These are phyloP conservation scores for Digitaria exilis DNA, from an alignment of 202 grass and related monocot species.

Conservation along the genomic window DNA sequence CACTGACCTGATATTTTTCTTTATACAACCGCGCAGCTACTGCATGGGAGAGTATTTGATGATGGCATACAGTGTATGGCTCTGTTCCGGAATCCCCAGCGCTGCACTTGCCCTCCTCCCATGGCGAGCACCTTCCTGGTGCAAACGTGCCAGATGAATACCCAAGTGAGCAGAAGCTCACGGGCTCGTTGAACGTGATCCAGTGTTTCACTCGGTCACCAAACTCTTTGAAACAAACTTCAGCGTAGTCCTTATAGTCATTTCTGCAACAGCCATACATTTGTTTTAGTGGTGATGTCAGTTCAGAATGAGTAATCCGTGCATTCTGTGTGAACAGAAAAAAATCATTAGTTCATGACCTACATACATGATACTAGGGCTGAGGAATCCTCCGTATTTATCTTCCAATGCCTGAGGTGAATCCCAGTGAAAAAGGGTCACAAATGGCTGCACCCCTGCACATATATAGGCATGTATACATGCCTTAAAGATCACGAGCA, in stretches of 20 bases:
- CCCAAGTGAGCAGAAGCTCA: neutral
- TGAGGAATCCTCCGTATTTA: conserved; percentile 64
- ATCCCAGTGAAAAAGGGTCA: conserved; percentile 83
- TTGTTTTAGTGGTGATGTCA: no score
- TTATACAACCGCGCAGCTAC: conserved; percentile 33
- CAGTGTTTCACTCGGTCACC: conserved; percentile 71
- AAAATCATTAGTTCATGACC: no score
- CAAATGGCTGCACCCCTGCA: conserved; percentile 66
- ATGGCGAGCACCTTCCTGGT: conserved; percentile 48
- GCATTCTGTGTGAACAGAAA: no score
- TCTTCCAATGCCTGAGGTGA: conserved; percentile 69
- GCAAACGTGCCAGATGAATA: conserved; percentile 27
- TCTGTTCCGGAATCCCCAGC: conserved; percentile 55
- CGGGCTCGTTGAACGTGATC: conserved; percentile 77
- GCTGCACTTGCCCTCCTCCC: conserved; percentile 39
- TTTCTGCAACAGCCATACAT: conserved; percentile 37
- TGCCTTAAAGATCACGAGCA: no score
- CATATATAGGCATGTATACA: no score
- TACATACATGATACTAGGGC: conserved; percentile 52
- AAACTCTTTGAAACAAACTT: conserved; percentile 65
- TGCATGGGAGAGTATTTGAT: conserved; percentile 56
- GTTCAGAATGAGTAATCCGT: no score
- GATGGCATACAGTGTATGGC: conserved; percentile 52
- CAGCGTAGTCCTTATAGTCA: conserved; percentile 57
- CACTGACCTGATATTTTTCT: conserved; percentile 57